Percentiles rank a stretch among this genome's conserved stretches.
These are phyloP conservation scores for Chenopodium suecicum DNA, from an alignment of 148 eudicot genomes.

Conservation along the genomic window DNA sequence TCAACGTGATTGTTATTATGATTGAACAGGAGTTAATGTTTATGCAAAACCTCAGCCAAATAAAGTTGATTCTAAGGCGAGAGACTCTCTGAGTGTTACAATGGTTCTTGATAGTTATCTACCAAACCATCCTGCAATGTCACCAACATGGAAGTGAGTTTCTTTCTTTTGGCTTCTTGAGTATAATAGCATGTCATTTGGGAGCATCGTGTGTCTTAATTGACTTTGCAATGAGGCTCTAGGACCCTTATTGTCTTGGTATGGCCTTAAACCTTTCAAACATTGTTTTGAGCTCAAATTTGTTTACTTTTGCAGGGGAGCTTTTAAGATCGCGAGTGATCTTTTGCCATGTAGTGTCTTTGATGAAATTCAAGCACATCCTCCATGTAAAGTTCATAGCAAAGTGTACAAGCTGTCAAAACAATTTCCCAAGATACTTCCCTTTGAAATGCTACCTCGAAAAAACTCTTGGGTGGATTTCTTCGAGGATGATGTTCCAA, in stretches of 20 bases:
- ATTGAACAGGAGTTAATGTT: constrained; percentile 21
- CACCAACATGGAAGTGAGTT: constrained; percentile 67
- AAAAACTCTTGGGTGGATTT: constrained; percentile 33
- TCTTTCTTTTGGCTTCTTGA: not conserved
- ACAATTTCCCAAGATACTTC: constrained; percentile 49
- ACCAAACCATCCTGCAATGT: constrained; percentile 43
- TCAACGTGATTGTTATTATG: not conserved
- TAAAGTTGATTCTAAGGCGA: constrained; percentile 16
- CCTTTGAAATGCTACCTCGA: constrained; percentile 45
- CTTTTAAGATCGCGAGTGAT: constrained; percentile 35
- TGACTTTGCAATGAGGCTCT: too few species aligned
- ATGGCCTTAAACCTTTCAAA: not conserved
- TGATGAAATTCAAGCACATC: constrained; percentile 51
- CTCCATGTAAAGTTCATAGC: constrained; percentile 43
- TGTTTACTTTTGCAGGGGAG: constrained; percentile 57
- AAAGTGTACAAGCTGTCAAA: constrained; percentile 44
- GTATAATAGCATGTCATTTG: not conserved
- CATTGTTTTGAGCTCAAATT: not conserved
- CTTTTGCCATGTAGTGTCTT: constrained; percentile 8
- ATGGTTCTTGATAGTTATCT: constrained; percentile 27
- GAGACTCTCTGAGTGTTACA: constrained; percentile 2
- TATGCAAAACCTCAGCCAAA: constrained; percentile 7
- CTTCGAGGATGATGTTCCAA: constrained; percentile 44
- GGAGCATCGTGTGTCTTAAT: not conserved
- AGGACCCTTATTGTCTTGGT: too few species aligned